A percentile compares a stretch with the other conserved stretches of the same genome.
Conservation (phyloP, 495 filamentous ascomycete genomes). For the Neurospora sp. region DNA sequence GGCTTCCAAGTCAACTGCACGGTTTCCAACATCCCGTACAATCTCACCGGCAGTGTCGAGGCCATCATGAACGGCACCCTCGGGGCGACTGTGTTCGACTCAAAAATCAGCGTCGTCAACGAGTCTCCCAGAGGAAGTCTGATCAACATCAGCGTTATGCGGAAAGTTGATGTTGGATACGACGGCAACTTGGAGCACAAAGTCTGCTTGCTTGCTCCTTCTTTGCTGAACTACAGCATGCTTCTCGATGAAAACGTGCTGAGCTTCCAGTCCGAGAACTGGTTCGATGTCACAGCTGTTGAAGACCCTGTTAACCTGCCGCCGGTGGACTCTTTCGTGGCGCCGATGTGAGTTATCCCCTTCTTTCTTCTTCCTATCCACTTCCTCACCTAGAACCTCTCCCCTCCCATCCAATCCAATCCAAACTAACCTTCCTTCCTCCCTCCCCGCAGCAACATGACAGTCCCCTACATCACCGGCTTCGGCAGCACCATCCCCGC, state of each 20-base stretch:
- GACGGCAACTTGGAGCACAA: background rate
- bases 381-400: background rate
- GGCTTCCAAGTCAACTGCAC: background rate
- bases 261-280: background rate
- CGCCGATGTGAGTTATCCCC: background rate
- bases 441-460: background rate
- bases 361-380: background rate
- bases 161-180: background rate
- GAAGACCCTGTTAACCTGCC: background rate
- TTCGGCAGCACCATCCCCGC: background rate
- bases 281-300: background rate
- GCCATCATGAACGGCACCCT: background rate
- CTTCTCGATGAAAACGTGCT: background rate
- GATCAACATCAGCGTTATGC: background rate
- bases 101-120: background rate
- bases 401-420: background rate
- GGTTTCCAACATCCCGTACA: background rate
- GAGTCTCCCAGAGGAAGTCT: background rate
- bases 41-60: background rate
- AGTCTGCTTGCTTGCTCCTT: background rate
- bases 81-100: background rate
- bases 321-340: background rate
- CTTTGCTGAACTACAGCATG: background rate
- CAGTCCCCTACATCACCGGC: background rate
- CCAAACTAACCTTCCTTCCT: background rate